Evolutionary conservation across 108 stramenopile genomes (phyloP).

Genomic region (Nannochloropsis oceanica): DNA sequence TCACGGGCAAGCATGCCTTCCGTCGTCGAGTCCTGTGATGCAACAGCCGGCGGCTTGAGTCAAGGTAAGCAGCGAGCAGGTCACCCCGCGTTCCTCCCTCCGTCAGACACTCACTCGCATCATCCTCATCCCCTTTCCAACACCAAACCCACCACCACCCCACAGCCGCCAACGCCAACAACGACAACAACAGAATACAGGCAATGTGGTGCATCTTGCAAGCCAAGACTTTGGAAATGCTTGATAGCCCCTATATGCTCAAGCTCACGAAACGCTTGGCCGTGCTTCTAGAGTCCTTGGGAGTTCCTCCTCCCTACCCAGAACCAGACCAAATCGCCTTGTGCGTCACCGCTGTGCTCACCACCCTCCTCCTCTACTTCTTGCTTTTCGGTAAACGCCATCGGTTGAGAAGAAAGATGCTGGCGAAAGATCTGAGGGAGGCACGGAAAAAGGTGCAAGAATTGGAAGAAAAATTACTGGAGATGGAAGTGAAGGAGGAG

Average conservation of each 20-base stretch:
- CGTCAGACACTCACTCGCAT: not conserved
- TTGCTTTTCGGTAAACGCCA: conserved; percentile 23
- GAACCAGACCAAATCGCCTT: conserved; percentile 14
- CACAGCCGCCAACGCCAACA: not conserved
- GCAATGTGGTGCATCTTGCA: not conserved
- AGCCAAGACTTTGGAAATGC: not conserved
- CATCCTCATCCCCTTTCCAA: not conserved
- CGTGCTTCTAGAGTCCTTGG: conserved; percentile 1
- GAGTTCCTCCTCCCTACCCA: conserved; percentile 4
- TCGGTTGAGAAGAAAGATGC: conserved; percentile 3
- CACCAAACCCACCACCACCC: not conserved
- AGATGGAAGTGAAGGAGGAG: conserved; percentile 15
- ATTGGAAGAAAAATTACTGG: conserved; percentile 20
- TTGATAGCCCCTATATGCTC: not conserved
- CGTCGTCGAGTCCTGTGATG: not conserved
- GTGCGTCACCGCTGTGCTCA: conserved; percentile 11
- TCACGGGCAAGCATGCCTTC: not conserved
- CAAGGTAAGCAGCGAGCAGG: not conserved
- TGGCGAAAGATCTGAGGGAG: conserved; percentile 12
- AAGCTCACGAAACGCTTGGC: not conserved
- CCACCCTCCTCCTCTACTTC: conserved; percentile 16
- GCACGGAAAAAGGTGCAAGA: conserved; percentile 7
- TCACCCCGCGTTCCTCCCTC: no score
- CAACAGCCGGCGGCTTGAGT: not conserved
- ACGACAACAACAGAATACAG: not conserved